A percentile compares a stretch with the other conserved stretches of the same genome.
Evolutionary conservation across 352 stramenopile species (phyloP).

Genomic region (Poterioochromonas sp.): DNA sequence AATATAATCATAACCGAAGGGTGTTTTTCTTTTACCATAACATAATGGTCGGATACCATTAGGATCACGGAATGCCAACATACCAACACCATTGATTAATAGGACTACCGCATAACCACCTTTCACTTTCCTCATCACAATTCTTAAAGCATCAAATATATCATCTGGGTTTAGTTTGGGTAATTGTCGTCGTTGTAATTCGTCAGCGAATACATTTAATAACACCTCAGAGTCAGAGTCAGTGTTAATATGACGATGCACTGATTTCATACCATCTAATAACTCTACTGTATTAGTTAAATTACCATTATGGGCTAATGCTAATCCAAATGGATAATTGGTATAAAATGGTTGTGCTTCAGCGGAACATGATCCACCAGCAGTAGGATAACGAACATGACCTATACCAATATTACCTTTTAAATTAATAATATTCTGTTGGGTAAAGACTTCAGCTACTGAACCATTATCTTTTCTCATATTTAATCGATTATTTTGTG

Average conservation of each 20-base stretch:
- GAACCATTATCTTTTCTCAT: conserved; percentile 96
- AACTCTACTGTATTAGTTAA: conserved; percentile 95
- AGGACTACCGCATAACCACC: conserved; percentile 92
- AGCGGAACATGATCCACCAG: conserved; percentile 53
- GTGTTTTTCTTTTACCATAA: conserved; percentile 63
- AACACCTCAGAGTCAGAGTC: conserved; percentile 96
- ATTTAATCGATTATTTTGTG: conserved; percentile 69
- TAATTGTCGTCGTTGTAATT: conserved; percentile 54
- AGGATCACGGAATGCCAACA: conserved; percentile 95
- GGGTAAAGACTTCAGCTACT: conserved; percentile 95
- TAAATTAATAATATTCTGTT: conserved; percentile 92
- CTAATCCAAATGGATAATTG: conserved; percentile 96
- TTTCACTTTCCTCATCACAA: conserved; percentile 85
- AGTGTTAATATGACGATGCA: conserved; percentile 89
- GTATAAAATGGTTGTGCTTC: conserved; percentile 97
- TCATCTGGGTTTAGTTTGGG: conserved; percentile 50
- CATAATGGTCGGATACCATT: conserved; percentile 93
- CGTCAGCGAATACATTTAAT: conserved; percentile 95
- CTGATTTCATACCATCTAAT: conserved; percentile 73
- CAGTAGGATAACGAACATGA: conserved; percentile 96
- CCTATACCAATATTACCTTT: conserved; percentile 89
- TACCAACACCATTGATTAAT: conserved; percentile 91
- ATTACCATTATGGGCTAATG: conserved; percentile 96
- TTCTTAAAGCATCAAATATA: conserved; percentile 76
- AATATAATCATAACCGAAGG: conserved; percentile 68